Evolutionary conservation across 2,329 filamentous ascomycete species (phyloP).

Genomic region (Fusarium chaquense): DNA sequence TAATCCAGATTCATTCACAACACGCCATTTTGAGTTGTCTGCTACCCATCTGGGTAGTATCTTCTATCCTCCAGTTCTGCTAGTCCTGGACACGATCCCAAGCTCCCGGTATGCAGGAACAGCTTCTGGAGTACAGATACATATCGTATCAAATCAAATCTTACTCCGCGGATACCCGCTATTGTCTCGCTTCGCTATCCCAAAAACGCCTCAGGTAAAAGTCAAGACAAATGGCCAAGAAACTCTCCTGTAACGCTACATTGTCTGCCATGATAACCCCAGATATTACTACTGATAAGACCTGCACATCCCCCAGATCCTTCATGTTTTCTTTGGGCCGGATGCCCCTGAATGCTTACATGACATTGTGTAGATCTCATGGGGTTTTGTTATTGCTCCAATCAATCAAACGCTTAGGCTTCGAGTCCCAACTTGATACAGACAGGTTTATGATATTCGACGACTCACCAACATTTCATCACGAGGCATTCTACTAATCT

Average conservation of each 20-base stretch:
- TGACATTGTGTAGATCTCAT: conserved; percentile 14
- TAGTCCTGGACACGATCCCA: not conserved
- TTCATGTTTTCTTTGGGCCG: conserved; percentile 15
- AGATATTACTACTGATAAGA: conserved; percentile 41
- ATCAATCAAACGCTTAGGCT: not conserved
- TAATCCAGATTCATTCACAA: not conserved
- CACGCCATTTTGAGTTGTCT: not conserved
- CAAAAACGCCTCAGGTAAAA: conserved; percentile 33
- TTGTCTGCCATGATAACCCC: conserved; percentile 4
- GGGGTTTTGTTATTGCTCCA: not conserved
- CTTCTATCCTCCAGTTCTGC: not conserved
- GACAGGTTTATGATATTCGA: conserved; percentile 5
- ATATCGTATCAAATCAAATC: not conserved
- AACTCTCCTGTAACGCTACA: not conserved
- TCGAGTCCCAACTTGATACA: conserved; percentile 1
- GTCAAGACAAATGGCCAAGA: conserved; percentile 37
- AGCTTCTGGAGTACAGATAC: conserved; percentile 1
- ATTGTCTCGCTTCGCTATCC: conserved; percentile 5
- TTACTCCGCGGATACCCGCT: not conserved
- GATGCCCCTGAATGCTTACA: conserved; percentile 29
- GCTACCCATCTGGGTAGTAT: not conserved
- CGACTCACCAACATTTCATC: not conserved
- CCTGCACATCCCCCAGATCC: conserved; percentile 31
- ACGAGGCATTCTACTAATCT: not conserved
- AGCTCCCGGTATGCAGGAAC: conserved; percentile 20